phyloP scores from a whole-genome alignment of 805 yeast species.

The Komagataella mondaviorum region DNA sequence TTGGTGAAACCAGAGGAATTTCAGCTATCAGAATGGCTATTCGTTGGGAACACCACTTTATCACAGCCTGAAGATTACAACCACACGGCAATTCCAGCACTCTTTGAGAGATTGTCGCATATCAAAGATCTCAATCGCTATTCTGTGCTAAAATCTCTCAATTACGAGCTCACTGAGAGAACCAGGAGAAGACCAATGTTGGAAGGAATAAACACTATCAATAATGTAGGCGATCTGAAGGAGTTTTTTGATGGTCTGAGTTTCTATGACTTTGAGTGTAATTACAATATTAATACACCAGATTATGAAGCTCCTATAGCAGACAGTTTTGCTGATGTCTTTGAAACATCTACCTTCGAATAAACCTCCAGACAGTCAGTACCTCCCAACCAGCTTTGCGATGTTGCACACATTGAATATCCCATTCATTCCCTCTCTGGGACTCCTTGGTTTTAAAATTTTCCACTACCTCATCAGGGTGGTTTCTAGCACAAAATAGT shows the following conservation, averaged over 20 bases:
- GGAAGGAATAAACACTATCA: slow-evolving; percentile 24
- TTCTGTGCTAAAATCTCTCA: background rate
- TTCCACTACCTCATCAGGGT: slow-evolving; percentile 48
- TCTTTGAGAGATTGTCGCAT: slow-evolving; percentile 19
- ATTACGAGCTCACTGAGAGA: background rate
- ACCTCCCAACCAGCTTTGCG: slow-evolving; percentile 97
- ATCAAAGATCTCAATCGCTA: slow-evolving; percentile 11
- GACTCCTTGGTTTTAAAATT: slow-evolving; percentile 25
- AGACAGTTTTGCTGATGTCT: slow-evolving; percentile 51
- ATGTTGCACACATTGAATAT: slow-evolving; percentile 32
- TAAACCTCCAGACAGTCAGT: slow-evolving; percentile 58
- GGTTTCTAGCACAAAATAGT: slow-evolving; percentile 82
- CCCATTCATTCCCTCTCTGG: slow-evolving; percentile 27
- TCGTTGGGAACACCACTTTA: slow-evolving; percentile 44
- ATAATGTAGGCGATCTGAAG: slow-evolving; percentile 32
- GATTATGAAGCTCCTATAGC: slow-evolving; percentile 33
- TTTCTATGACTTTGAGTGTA: slow-evolving; percentile 49
- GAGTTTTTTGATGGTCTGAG: slow-evolving; percentile 57
- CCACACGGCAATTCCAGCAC: slow-evolving; percentile 18
- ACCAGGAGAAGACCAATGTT: slow-evolving; percentile 30
- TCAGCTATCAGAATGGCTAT: slow-evolving; percentile 74
- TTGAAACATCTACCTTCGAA: slow-evolving; percentile 13
- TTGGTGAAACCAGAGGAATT: slow-evolving; percentile 65
- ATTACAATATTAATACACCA: slow-evolving; percentile 32
- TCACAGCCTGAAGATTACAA: slow-evolving; percentile 8